Evolutionary conservation across 352 stramenopile genomes (phyloP).

Genomic region (Blastocystis sp.): DNA sequence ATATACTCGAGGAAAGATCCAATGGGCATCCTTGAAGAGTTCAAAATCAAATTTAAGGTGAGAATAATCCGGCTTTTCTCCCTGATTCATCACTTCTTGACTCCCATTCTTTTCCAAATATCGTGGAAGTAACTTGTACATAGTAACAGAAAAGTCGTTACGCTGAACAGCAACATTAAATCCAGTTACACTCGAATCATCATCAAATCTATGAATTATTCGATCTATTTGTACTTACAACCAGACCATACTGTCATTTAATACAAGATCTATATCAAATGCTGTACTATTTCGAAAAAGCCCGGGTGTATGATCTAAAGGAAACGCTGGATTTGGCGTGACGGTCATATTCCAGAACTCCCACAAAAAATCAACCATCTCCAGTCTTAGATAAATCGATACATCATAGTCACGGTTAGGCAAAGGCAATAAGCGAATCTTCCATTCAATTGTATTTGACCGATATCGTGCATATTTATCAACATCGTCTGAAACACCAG

Average conservation of each 20-base stretch:
- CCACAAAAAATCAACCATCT: neutral
- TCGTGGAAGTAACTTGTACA: conserved; percentile 24
- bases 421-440: neutral
- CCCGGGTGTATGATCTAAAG: neutral
- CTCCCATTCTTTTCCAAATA: conserved; percentile 26
- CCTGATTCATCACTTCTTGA: neutral
- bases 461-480: conserved; percentile 49
- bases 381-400: conserved; percentile 14
- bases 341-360: conserved; percentile 29
- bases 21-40: neutral
- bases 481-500: neutral
- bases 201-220: conserved; percentile 36
- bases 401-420: neutral
- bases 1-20: conserved; percentile 36
- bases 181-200: conserved; percentile 51
- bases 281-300: conserved; percentile 15
- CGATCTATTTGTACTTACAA: neutral
- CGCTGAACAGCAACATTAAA: conserved; percentile 14
- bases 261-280: conserved; percentile 5
- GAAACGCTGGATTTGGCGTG: neutral
- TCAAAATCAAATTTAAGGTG: conserved; percentile 9
- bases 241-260: conserved; percentile 20
- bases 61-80: conserved; percentile 36
- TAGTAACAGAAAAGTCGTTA: neutral
- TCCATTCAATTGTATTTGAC: conserved; percentile 39